Evolutionary conservation across 2,329 filamentous ascomycete species (phyloP).

Genomic region (Aureobasidium pullulans): DNA sequence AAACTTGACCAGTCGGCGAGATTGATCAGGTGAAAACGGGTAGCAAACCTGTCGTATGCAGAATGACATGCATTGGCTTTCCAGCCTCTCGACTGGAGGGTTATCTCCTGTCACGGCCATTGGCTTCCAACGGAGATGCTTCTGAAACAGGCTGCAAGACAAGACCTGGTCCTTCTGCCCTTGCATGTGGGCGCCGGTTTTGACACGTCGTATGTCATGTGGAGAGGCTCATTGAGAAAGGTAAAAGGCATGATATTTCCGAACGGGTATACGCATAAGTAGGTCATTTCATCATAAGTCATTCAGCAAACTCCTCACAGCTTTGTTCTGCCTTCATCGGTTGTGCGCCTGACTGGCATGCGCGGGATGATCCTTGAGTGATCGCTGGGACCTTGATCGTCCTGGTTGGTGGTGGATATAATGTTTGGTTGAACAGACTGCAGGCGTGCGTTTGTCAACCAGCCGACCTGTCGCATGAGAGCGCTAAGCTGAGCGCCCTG

Average conservation of each 20-base stretch:
- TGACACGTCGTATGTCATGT: conserved; percentile 1
- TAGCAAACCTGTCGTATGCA: not conserved
- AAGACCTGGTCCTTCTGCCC: not conserved
- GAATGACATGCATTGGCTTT: conserved; percentile 5
- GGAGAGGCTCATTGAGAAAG: not conserved
- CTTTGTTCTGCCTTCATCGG: conserved; percentile 31
- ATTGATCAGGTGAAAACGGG: not conserved
- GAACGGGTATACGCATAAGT: conserved; percentile 1
- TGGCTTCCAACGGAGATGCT: not conserved
- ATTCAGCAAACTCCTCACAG: conserved; percentile 19
- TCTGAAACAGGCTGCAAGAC: conserved; percentile 1
- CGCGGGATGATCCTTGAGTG: conserved; percentile 16
- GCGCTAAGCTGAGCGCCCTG: conserved; percentile 52
- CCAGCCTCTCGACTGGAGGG: not conserved
- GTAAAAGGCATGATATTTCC: not conserved
- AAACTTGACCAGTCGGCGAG: conserved; percentile 3
- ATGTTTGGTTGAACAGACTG: conserved; percentile 30
- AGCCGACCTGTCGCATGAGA: conserved; percentile 55
- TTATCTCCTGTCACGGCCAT: not conserved
- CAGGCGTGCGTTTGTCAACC: conserved; percentile 52
- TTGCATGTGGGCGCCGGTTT: not conserved
- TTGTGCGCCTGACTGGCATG: conserved; percentile 21
- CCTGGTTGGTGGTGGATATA: conserved; percentile 11
- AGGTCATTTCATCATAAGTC: conserved; percentile 9
- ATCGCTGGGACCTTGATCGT: conserved; percentile 13